Conservation (phyloP, 805 yeast genomes). For the Pichia gijzeniarum region DNA sequence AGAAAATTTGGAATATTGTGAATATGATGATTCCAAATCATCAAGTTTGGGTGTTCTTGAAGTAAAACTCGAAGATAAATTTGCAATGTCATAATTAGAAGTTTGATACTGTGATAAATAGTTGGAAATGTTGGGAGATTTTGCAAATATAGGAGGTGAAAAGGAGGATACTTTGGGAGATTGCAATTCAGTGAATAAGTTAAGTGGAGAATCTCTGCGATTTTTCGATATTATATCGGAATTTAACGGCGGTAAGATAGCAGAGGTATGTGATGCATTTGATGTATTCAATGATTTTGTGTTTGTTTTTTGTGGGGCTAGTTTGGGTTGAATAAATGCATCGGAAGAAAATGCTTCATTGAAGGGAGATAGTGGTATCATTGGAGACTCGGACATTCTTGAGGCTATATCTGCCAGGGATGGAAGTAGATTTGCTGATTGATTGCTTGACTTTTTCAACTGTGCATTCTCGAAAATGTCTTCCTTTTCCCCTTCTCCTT, state of each 20-base stretch:
- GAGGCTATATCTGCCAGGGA: conserved; percentile 21
- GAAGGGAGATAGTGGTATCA: conserved; percentile 7
- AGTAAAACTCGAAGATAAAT: not conserved
- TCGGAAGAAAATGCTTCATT: conserved; percentile 17
- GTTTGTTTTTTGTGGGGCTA: not conserved
- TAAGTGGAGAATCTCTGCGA: conserved; percentile 5
- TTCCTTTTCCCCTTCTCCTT: no score
- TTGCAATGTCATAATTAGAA: not conserved
- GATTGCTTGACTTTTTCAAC: not conserved
- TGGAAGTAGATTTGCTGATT: conserved; percentile 3
- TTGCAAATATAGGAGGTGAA: conserved; percentile 2
- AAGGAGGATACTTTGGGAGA: not conserved
- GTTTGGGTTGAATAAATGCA: conserved; percentile 3
- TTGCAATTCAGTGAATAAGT: conserved; percentile 6
- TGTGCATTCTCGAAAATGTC: no score
- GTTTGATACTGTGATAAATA: not conserved
- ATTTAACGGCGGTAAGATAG: not conserved
- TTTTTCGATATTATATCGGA: not conserved
- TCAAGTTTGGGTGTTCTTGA: conserved; percentile 4
- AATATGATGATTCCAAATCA: conserved; percentile 1
- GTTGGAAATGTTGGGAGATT: conserved; percentile 7
- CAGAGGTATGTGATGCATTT: no score
- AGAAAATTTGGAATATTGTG: conserved; percentile 2
- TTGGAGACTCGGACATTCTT: conserved; percentile 15
- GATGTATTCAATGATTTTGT: not conserved